Conservation (phyloP, 768 basidiomycete genomes). For the Fomitopsis serialis region DNA sequence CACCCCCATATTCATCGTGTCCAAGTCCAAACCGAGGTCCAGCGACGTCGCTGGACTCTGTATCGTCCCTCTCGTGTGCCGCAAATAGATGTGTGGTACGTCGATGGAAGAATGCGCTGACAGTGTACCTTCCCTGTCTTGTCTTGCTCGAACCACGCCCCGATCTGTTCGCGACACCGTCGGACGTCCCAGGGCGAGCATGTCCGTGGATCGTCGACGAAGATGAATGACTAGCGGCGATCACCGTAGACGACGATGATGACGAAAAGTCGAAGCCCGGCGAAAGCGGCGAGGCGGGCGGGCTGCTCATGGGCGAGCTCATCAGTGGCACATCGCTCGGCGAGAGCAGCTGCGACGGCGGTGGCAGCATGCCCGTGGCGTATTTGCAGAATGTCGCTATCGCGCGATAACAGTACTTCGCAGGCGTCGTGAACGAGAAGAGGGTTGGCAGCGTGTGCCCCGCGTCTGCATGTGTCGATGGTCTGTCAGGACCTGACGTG, state of each 20-base stretch:
- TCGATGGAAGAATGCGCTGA: neutral
- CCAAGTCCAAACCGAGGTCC: conserved; percentile 18
- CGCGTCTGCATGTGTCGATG: conserved; percentile 39
- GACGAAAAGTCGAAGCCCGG: neutral
- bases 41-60: conserved; percentile 15
- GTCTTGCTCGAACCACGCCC: neutral
- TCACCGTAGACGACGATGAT: neutral
- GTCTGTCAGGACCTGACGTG: neutral
- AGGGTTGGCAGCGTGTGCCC: conserved; percentile 71
- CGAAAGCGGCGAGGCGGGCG: neutral
- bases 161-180: no score
- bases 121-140: neutral
- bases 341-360: neutral
- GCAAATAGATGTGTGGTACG: neutral
- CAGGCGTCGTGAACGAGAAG: conserved; percentile 73
- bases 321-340: conserved; percentile 9
- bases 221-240: no score
- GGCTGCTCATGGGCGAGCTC: neutral
- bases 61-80: neutral
- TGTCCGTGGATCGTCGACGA: no score
- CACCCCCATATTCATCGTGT: conserved; percentile 7
- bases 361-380: conserved; percentile 46
- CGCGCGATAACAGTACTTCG: conserved; percentile 74
- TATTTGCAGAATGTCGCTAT: conserved; percentile 68
- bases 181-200: no score